A percentile compares a stretch with the other conserved stretches of the same genome.
These are phyloP conservation scores for Yarrowia sp. DNA, from an alignment of 805 yeast species.

Conservation along the genomic window DNA sequence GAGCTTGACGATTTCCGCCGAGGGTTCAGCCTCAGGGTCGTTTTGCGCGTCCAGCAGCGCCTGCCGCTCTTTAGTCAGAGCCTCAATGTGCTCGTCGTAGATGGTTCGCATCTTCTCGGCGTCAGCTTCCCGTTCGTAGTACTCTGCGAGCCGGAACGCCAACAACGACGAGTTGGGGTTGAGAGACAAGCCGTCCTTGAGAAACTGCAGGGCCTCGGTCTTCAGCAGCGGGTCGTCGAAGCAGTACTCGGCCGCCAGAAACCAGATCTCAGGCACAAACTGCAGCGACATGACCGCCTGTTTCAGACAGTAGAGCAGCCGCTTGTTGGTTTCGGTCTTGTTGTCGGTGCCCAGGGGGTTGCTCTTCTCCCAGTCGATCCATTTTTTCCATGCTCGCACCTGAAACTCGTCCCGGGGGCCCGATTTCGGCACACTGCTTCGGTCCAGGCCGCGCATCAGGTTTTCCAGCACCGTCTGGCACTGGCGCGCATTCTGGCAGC, in stretches of 20 bases:
- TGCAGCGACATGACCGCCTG: conserved; percentile 69
- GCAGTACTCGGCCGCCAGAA: conserved; percentile 57
- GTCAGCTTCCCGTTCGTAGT: conserved; percentile 66
- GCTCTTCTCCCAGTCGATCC: conserved; percentile 81
- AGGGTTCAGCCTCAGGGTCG: conserved; percentile 41
- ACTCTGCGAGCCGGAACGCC: conserved; percentile 70
- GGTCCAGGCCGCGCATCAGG: conserved; percentile 59
- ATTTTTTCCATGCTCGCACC: conserved; percentile 65
- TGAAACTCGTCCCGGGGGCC: conserved; percentile 51
- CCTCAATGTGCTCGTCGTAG: conserved; percentile 60
- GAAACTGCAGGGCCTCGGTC: conserved; percentile 52
- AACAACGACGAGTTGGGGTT: conserved; percentile 76
- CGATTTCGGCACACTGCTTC: conserved; percentile 49
- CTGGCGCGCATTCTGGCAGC: conserved; percentile 86
- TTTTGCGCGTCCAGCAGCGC: conserved; percentile 40
- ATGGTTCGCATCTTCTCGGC: conserved; percentile 58
- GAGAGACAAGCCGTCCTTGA: conserved; percentile 62
- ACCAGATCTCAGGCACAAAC: conserved; percentile 81
- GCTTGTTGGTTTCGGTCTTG: conserved; percentile 55
- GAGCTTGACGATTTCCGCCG: conserved; percentile 15
- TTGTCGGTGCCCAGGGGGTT: conserved; percentile 70
- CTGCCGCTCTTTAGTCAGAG: conserved; percentile 55
- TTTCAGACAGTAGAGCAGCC: conserved; percentile 75
- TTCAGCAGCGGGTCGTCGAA: conserved; percentile 50
- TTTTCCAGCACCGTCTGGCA: conserved; percentile 73